Base-by-base conservation (phyloP, 495 filamentous ascomycete species). In the Aspergillus affinis region DNA sequence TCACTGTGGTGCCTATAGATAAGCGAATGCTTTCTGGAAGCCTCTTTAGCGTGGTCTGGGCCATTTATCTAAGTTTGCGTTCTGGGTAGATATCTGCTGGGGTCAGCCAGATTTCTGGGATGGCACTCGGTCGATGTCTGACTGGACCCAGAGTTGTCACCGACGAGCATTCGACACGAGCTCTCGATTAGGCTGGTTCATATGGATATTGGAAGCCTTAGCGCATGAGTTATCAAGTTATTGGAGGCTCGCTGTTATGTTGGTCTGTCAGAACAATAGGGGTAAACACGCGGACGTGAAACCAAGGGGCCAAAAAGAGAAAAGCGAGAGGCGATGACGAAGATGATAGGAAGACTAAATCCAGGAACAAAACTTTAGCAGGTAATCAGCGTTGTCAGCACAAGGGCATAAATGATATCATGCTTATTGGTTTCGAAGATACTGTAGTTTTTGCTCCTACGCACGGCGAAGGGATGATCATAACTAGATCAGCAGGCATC, bases 1-100 rank as follows among this genome's bases (percentile, higher is more conserved):
- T 89, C 69, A 82, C 85, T 0, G 78, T 93, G 45, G 77, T 97
- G 10, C 90, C 85, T 7, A 84, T 90, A 18, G 81, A 91, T 63
- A 80, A 81, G 58, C 75, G 92, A 66, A 81, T 87, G 58, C 70
- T 96, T 23, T 81, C 90, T 57, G 89, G 86, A 0, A 85, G 84
- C 65, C 60, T 90, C 54, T 88, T 91, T 9, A 91, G 92, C 3
- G 61, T 97, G 54, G 82, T 75, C 18, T 97, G 92, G 92, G 88
- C 87, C 3, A 73, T 93, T 46, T 96, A 90, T 72, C 78, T 96
- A 72, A 92, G 91, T 61, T 71, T 92, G 66, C 63, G 84, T 48
- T 73, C 83, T 45, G 66, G 65, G 17, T 74, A 54, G 62, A 2
- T 4, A 10, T 41, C 36, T 17, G 36, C 36, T 17, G 36, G 36